These are phyloP conservation scores for Pisolithus thermaeus DNA, from an alignment of 1,284 basidiomycete species.

Conservation along the genomic window DNA sequence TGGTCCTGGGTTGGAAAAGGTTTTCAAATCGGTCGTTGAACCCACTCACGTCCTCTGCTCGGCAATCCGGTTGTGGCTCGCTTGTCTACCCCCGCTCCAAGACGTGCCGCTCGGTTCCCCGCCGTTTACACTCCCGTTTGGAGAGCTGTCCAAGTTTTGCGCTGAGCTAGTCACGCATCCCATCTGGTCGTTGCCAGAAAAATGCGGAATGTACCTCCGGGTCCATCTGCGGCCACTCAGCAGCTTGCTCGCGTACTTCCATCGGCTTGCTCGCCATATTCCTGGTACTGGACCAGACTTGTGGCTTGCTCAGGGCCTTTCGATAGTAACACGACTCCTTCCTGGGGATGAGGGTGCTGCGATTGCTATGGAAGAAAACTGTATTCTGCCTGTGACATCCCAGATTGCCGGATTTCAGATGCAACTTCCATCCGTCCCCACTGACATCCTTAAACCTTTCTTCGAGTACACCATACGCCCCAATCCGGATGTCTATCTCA, in stretches of 20 bases:
- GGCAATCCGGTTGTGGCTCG: conserved; percentile 57
- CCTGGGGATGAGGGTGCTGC: conserved; percentile 62
- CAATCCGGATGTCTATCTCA: conserved; percentile 33
- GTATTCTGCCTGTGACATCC: conserved; percentile 16
- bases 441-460: conserved; percentile 53
- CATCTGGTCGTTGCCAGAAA: conserved; percentile 38
- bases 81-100: conserved; percentile 43
- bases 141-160: conserved; percentile 45
- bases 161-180: conserved; percentile 43
- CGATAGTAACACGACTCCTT: conserved; percentile 46
- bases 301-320: conserved; percentile 62
- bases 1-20: background rate
- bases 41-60: conserved; percentile 37
- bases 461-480: conserved; percentile 39
- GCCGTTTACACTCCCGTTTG: conserved; percentile 54
- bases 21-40: background rate
- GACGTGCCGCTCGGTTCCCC: conserved; percentile 33
- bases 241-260: conserved; percentile 45
- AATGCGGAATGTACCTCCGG: conserved; percentile 14
- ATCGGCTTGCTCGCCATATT: conserved; percentile 48
- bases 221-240: conserved; percentile 48
- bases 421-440: conserved; percentile 29
- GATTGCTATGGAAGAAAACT: conserved; percentile 12
- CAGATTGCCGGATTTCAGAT: conserved; percentile 11
- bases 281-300: conserved; percentile 49